Evolutionary conservation across 768 basidiomycete genomes (phyloP).

Genomic region (Filobasidium wieringae): DNA sequence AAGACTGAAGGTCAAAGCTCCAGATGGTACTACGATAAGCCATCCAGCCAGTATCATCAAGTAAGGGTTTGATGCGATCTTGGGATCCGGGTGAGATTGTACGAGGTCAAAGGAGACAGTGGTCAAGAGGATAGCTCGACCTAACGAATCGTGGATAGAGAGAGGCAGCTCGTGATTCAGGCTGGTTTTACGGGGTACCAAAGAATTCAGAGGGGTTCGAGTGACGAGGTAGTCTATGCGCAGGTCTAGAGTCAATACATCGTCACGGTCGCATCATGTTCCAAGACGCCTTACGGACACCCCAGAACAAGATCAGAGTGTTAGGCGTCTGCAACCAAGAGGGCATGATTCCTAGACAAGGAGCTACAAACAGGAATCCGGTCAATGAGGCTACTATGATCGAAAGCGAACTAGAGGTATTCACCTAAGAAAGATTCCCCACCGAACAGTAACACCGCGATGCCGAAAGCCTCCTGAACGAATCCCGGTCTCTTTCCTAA

Average conservation of each 20-base stretch:
- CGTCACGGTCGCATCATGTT: not conserved
- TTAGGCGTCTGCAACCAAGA: conserved; percentile 71
- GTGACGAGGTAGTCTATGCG: conserved; percentile 27
- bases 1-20: conserved; percentile 40
- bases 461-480: conserved; percentile 29
- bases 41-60: conserved; percentile 65
- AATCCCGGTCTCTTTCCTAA: conserved; percentile 15
- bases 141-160: conserved; percentile 62
- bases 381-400: not conserved
- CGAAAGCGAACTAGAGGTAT: conserved; percentile 1
- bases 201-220: conserved; percentile 44
- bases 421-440: conserved; percentile 35
- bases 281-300: conserved; percentile 44
- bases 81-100: conserved; percentile 45
- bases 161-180: conserved; percentile 54
- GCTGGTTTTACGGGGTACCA: conserved; percentile 49
- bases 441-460: conserved; percentile 34
- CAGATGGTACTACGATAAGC: conserved; percentile 60
- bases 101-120: conserved; percentile 63
- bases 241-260: not conserved
- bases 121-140: conserved; percentile 66
- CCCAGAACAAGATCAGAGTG: conserved; percentile 52
- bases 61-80: conserved; percentile 59
- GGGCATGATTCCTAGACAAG: conserved; percentile 43
- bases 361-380: conserved; percentile 13